A percentile compares a stretch with the other conserved stretches of the same genome.
phyloP scores from a whole-genome alignment of 139 green algal species.

The Parachlorella kessleri region DNA sequence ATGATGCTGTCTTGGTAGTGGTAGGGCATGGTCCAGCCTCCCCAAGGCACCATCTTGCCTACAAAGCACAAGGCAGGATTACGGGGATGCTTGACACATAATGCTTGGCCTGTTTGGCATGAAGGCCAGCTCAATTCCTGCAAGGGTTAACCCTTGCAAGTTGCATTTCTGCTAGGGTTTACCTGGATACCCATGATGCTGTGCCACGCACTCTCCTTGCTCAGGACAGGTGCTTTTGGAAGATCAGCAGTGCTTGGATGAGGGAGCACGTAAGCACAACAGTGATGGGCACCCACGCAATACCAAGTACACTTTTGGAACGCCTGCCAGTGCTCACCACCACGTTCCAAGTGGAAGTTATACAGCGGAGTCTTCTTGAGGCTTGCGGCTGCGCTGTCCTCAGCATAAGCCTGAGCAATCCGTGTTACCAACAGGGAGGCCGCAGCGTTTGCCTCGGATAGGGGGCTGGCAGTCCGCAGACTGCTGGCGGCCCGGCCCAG shows the following conservation, averaged over 20 bases:
- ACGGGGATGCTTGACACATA: not conserved
- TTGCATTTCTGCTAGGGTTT: not conserved
- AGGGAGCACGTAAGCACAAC: not conserved
- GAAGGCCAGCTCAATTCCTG: not conserved
- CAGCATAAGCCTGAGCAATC: conserved; percentile 2
- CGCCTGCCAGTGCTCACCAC: conserved; percentile 51
- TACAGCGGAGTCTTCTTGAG: conserved; percentile 92
- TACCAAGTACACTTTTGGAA: no score
- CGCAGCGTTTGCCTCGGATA: not conserved
- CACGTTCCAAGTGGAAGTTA: conserved; percentile 87
- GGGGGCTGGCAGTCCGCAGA: not conserved
- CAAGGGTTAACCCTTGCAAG: not conserved
- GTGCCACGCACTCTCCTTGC: no score
- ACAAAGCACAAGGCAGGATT: not conserved
- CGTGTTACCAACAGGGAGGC: not conserved
- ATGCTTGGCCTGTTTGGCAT: not conserved
- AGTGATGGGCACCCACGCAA: not conserved
- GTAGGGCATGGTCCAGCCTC: conserved; percentile 97
- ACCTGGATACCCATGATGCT: no score
- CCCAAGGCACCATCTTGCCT: conserved; percentile 98
- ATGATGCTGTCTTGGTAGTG: conserved; percentile 99
- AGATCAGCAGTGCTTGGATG: no score
- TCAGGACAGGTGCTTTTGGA: no score
- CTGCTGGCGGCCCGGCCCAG: not conserved
- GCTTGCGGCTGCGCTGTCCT: conserved; percentile 26